Base-by-base conservation (phyloP, 305 asterid species). In the Rubia balearica region DNA sequence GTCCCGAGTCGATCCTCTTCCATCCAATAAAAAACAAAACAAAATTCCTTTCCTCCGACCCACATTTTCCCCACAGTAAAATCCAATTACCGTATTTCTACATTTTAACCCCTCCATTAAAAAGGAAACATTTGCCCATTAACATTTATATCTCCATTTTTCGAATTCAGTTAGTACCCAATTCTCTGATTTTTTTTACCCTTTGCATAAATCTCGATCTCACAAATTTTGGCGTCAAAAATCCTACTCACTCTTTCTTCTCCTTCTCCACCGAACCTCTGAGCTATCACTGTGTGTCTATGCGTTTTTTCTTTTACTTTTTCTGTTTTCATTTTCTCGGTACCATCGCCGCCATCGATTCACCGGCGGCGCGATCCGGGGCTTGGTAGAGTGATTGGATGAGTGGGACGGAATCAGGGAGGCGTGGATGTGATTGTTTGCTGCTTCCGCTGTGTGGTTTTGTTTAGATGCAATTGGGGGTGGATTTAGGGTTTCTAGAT, bases 381-480 rank as follows among this genome's bases (percentile, higher is more conserved):
- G 67, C 5, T 51, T 53, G n/a, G 48, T 33, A 19, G 10, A 38
- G 27, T 48, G 67, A 55, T 63, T 69, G 40, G 71, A 80, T 82
- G 86, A 79, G 55, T 73, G 78, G 73, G 79, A 71, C 70, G 41
- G 79, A 77, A 81, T 81, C 75, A 80, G 83, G 86, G 81, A 70
- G 85, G 80, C 70, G 79, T 83, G 80, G 80, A 73, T 77, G 82
- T 77, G 78, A 72, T 66, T 57, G 17, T 71, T 78, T 53, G 30
- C 76, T 33, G 65, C 68, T 53, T 21, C 77, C 17, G 65, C 68
- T 62, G 10, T n/a, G 51, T 46, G 13, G 57, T 53, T 71, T 66
- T 68, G 83, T 74, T 74, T 90, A 87, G 82, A 87, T 89, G 97
- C 87, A 84, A 77, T 67, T 84, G 73, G 87, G 76, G 74, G 85